Evolutionary conservation across 148 eudicot species (phyloP).

Genomic region (Rhododendron simsii): DNA sequence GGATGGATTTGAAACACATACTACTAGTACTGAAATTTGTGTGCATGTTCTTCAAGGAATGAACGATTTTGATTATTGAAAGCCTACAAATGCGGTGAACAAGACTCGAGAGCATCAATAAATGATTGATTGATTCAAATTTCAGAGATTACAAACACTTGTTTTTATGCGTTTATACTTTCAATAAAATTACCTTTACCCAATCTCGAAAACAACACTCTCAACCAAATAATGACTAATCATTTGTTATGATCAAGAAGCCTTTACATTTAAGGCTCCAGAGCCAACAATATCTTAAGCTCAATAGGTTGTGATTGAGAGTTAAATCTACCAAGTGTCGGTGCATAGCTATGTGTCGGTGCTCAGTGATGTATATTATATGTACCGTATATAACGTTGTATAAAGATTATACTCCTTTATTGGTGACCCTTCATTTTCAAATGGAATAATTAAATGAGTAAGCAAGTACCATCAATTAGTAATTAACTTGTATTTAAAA

Average conservation of each 20-base stretch:
- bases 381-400: neutral
- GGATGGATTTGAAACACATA: too few species aligned
- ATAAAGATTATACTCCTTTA: neutral
- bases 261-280: neutral
- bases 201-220: neutral
- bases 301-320: neutral
- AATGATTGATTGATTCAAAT: too few species aligned
- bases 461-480: neutral
- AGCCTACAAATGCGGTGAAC: neutral
- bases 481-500: neutral
- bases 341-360: neutral
- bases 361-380: neutral
- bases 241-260: neutral
- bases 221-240: neutral
- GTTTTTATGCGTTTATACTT: neutral
- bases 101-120: too few species aligned
- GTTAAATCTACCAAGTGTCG: neutral
- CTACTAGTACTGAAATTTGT: too few species aligned
- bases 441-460: neutral
- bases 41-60: too few species aligned
- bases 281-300: neutral
- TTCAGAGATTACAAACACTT: too few species aligned
- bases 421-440: neutral
- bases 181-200: neutral
- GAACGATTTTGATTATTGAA: too few species aligned